Base-by-base conservation (phyloP, 768 basidiomycete genomes). In the Lentinula lateritia region DNA sequence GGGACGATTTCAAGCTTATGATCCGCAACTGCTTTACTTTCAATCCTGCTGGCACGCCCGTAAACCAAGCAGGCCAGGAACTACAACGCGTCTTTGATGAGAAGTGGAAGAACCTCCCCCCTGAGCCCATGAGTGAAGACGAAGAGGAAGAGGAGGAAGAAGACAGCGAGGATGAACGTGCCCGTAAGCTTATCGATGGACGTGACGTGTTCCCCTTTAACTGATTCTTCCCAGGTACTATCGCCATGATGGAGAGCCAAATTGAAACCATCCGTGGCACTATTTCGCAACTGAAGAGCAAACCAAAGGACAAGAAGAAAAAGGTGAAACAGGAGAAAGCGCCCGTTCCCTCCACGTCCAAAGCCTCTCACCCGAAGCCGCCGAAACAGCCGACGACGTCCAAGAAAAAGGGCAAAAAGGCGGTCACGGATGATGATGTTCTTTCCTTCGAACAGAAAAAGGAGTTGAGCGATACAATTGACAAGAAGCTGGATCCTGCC, bases 371-470 rank as follows among this genome's bases (percentile, higher is more conserved):
- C 35, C 10, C 55, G 38, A 88, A 86, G 65, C 75, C 74, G 13
- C 65, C 79, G 32, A 85, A 84, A 67, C 62, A 41, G 43, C 63
- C 62, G 16, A 67, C 76, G 6, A 71, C 77, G 13, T 68, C 78
- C 16, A 69, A 74, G 43, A 86, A 86, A 76, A 87, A 86, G 74
- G 84, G 82, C 68, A 66, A 74, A 38, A 91, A 90, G 80, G 90
- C 89, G 15, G 18, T 80, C 42, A 72, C 86, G 48, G 75, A 93
- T 66, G 89, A 92, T 67, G 92, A 94, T 61, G 86, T 89, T 52
- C 80, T 98, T 41, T 90, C 92, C 56, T 92, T 96, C 72, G 93
- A 94, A 66, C 96, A 98, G 80, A 99, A 99, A 88, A 95, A 97
- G 75, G 94, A 98, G 71, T 78, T 99, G 60, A 96, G 95, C 69